Evolutionary conservation across 2,329 filamentous ascomycete genomes (phyloP), one percentile per base, ranked within the genome.

Genomic region (Reticulascus tulasneorum): DNA sequence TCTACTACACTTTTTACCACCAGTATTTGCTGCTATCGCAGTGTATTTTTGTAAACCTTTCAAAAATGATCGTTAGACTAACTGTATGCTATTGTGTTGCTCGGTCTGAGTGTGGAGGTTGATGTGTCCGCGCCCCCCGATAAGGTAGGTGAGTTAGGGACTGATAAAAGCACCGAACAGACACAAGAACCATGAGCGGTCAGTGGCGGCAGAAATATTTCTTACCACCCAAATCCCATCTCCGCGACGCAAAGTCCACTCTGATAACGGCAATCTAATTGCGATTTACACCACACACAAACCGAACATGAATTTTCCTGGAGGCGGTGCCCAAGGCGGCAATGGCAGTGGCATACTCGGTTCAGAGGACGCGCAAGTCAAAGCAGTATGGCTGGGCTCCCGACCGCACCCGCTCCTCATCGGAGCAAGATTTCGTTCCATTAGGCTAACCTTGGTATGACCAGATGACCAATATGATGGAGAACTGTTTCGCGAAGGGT

Each of bases 401-500:
- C 17, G 18, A 26, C 10, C 12, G 27, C 10, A 10, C 4, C 20
- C 23, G 23, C 26, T 24, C 25, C n/a, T n/a, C n/a, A n/a, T n/a
- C n/a, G n/a, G n/a, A n/a, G n/a, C n/a, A n/a, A n/a, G n/a, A n/a
- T n/a, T n/a, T n/a, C n/a, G n/a, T n/a, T n/a, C n/a, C n/a, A n/a
- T n/a, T n/a, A n/a, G n/a, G n/a, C n/a, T n/a, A n/a, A n/a, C n/a
- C 19, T 35, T 30, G 30, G 20, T 33, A 29, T 11, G 27, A 29
- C 48, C 7, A 93, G 86, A 84, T 95, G 69, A 79, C 88, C 73
- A 64, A 71, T 17, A 79, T 80, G 27, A 95, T 96, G 87, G 90
- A 97, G 63, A 94, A 87, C 22, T 98, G 93, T 59, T 79, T 84
- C 17, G 82, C 82, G 39, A 98, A 98, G 64, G 86, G 88, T 13